These are phyloP conservation scores for Paecilomyces niveus DNA, from an alignment of 2,329 filamentous ascomycete genomes.

Conservation along the genomic window DNA sequence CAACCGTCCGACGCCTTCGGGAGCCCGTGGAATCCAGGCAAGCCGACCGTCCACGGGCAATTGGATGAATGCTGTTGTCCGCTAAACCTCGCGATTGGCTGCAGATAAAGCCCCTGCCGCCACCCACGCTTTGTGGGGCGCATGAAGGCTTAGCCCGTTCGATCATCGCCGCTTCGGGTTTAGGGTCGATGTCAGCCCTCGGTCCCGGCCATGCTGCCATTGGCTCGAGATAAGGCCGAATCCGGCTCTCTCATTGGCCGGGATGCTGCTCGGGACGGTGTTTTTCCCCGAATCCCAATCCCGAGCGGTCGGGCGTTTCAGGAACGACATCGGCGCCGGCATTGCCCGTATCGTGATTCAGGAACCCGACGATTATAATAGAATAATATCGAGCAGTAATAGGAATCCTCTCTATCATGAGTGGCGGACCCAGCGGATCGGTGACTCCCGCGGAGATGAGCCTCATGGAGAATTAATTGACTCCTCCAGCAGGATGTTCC, in stretches of 20 bases:
- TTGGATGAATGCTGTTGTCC: conserved; percentile 7
- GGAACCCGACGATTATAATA: neutral
- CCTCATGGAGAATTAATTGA: too few species aligned
- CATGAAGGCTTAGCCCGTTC: neutral
- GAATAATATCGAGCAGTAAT: neutral
- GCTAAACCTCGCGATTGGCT: conserved; percentile 10
- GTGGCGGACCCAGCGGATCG: too few species aligned
- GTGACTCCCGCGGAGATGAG: too few species aligned
- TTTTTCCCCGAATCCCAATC: neutral
- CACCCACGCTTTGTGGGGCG: conserved; percentile 1
- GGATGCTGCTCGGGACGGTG: neutral
- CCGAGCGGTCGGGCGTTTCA: conserved; percentile 1
- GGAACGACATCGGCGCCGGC: conserved; percentile 1
- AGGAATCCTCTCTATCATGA: neutral
- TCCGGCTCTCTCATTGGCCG: neutral
- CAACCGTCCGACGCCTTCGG: too few species aligned
- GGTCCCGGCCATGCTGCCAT: neutral
- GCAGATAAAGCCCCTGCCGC: conserved; percentile 16
- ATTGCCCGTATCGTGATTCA: neutral
- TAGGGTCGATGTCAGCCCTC: neutral
- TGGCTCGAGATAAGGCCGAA: neutral
- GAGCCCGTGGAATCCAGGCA: neutral
- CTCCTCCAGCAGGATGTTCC: too few species aligned
- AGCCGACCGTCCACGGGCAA: conserved; percentile 7
- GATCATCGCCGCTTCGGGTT: neutral